These are phyloP conservation scores for Piloderma croceum DNA, from an alignment of 768 basidiomycete species.

Conservation along the genomic window DNA sequence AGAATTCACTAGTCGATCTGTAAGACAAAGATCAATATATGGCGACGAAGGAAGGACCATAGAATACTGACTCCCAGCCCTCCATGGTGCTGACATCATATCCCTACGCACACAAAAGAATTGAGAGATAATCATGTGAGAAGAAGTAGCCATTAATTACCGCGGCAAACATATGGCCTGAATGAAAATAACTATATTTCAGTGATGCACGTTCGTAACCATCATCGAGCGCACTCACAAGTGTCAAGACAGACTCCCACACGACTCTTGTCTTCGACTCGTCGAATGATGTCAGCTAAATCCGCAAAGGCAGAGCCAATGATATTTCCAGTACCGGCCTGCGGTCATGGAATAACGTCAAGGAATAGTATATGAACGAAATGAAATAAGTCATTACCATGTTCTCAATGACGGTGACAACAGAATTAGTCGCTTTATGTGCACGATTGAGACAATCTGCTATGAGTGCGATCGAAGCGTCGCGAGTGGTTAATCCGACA, in stretches of 20 bases:
- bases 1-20: conserved; percentile 11
- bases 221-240: conserved; percentile 39
- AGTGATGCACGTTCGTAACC: neutral
- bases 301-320: conserved; percentile 70
- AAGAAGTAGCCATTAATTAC: conserved; percentile 32
- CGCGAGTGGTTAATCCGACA: conserved; percentile 58
- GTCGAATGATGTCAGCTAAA: conserved; percentile 59
- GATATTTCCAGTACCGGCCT: conserved; percentile 79
- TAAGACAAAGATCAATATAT: neutral
- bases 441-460: conserved; percentile 72
- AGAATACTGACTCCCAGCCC: conserved; percentile 59
- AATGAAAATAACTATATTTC: neutral
- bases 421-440: conserved; percentile 51
- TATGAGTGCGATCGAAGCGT: conserved; percentile 56
- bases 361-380: neutral
- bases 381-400: conserved; percentile 47
- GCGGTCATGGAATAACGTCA: neutral
- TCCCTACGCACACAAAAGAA: conserved; percentile 38
- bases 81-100: conserved; percentile 74
- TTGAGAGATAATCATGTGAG: neutral
- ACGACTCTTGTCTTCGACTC: conserved; percentile 65
- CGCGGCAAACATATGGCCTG: conserved; percentile 79
- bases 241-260: conserved; percentile 86
- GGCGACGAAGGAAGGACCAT: conserved; percentile 1
- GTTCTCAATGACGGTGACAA: conserved; percentile 73